These are phyloP conservation scores for Xylaria venustula DNA, from an alignment of 495 filamentous ascomycete species.

Conservation along the genomic window DNA sequence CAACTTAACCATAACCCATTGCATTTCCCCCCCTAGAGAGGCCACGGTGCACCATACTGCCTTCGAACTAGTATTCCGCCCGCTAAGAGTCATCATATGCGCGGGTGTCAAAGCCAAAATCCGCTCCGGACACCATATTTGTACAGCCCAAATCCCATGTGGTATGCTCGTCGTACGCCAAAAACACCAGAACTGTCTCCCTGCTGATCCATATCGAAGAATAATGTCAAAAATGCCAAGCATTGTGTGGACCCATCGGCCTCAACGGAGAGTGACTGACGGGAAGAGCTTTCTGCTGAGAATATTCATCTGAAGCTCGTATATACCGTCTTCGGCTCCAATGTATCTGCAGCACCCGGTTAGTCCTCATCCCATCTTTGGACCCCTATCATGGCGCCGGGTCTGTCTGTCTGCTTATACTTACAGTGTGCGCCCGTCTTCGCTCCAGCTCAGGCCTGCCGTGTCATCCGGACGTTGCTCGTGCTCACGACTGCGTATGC, in stretches of 20 bases:
- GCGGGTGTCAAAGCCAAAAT: background rate
- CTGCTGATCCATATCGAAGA: conserved; percentile 4
- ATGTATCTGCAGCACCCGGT: conserved; percentile 54
- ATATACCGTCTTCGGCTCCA: conserved; percentile 72
- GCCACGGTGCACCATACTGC: background rate
- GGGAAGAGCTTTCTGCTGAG: conserved; percentile 66
- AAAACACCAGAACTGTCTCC: conserved; percentile 8
- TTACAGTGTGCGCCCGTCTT: conserved; percentile 68
- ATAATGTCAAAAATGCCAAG: background rate
- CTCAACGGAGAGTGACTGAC: conserved; percentile 54
- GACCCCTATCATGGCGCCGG: background rate
- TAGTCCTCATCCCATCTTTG: conserved; percentile 10
- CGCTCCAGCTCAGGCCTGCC: conserved; percentile 69
- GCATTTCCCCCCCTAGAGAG: conserved; percentile 2
- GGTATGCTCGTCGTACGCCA: conserved; percentile 12
- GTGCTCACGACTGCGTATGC: conserved; percentile 25
- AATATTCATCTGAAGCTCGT: conserved; percentile 68
- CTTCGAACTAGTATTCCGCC: background rate
- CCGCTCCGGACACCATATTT: background rate
- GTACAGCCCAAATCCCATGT: background rate
- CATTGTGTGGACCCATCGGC: background rate
- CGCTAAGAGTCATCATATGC: too few species aligned
- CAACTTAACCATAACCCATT: background rate
- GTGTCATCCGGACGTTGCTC: conserved; percentile 49
- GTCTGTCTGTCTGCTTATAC: conserved; percentile 27